phyloP scores from a whole-genome alignment of 169 alveolate species.

The Toxoplasma gondii region DNA sequence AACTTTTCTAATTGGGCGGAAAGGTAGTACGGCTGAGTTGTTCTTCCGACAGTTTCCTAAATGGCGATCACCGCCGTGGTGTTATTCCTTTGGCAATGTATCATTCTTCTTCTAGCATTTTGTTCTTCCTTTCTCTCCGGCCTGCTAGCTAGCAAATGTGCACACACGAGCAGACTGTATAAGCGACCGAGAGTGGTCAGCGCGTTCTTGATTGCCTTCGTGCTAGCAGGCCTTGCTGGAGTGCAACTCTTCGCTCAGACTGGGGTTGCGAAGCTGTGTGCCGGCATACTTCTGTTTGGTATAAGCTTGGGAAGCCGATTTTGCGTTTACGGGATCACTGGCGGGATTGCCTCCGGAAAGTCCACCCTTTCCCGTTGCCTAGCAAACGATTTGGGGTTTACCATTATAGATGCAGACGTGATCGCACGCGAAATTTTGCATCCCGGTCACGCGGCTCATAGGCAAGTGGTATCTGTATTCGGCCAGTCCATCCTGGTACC shows the following conservation, averaged over 20 bases:
- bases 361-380: conserved; percentile 55
- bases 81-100: background rate
- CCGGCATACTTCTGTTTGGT: background rate
- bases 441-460: conserved; percentile 72
- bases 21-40: too few relatives aligned
- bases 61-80: background rate
- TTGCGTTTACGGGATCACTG: conserved; percentile 73
- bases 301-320: conserved; percentile 25
- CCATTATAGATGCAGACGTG: conserved; percentile 76
- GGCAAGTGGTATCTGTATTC: conserved; percentile 71
- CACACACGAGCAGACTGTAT: background rate
- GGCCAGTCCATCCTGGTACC: conserved; percentile 73
- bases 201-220: background rate
- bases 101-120: background rate
- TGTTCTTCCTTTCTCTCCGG: background rate
- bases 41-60: background rate
- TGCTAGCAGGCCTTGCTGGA: background rate
- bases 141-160: background rate
- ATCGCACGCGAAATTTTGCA: conserved; percentile 74
- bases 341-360: conserved; percentile 80
- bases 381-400: conserved; percentile 59
- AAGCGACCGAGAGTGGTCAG: background rate
- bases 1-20: too few relatives aligned
- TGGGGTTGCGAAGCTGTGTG: background rate
- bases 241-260: background rate